Conservation (phyloP, 306 rosid genomes). For the peach (Prunus persica) region DNA sequence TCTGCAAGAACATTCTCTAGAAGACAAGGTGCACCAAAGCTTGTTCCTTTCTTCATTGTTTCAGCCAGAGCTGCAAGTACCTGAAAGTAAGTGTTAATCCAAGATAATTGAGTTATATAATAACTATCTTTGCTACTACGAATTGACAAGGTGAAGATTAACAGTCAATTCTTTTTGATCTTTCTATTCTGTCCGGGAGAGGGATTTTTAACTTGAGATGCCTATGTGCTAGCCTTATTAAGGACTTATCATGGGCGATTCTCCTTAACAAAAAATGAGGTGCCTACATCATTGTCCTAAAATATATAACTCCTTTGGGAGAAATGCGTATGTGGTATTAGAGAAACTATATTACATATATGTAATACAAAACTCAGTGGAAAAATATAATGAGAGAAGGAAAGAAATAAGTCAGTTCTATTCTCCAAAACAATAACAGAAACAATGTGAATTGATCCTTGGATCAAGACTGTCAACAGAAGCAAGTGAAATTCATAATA, state of each 20-base stretch:
- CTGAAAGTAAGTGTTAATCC: conserved; percentile 38
- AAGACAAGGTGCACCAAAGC: conserved; percentile 96
- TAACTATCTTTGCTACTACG: neutral
- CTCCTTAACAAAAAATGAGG: neutral
- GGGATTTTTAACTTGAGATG: neutral
- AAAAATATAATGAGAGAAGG: neutral
- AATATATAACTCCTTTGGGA: too few relatives aligned
- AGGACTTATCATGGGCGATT: neutral
- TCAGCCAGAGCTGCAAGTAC: conserved; percentile 88
- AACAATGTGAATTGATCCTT: neutral
- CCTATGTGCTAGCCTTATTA: neutral
- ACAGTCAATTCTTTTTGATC: neutral
- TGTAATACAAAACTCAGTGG: neutral
- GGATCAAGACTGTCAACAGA: conserved; percentile 1
- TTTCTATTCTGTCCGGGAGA: neutral
- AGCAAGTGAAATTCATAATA: neutral
- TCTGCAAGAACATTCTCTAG: conserved; percentile 75
- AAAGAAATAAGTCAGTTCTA: neutral
- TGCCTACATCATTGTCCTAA: neutral
- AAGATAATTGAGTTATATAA: neutral
- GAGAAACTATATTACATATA: neutral
- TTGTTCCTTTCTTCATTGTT: conserved; percentile 97
- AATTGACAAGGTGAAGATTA: neutral
- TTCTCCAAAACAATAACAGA: neutral
- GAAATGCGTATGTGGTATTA: neutral